phyloP scores from a whole-genome alignment of 2,329 filamentous ascomycete species.

The Scytalidium lignicola region DNA sequence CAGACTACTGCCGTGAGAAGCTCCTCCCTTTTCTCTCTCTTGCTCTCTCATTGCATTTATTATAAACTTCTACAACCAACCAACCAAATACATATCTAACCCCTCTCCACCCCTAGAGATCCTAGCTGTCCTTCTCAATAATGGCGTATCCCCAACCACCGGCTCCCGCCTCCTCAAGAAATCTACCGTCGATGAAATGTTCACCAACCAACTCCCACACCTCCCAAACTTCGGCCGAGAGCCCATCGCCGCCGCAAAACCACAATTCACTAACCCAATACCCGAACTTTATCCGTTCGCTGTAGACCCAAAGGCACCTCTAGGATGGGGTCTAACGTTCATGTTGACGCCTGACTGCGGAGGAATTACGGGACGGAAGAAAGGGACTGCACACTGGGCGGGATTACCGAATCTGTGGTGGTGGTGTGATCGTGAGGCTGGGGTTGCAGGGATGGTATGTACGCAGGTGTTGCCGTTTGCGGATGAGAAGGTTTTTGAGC shows the following conservation, averaged over 20 bases:
- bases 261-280: slow-evolving; percentile 40
- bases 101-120: slow-evolving; percentile 38
- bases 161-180: slow-evolving; percentile 47
- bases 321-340: slow-evolving; percentile 61
- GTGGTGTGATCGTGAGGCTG: slow-evolving; percentile 58
- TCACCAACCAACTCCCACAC: slow-evolving; percentile 54
- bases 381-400: slow-evolving; percentile 49
- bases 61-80: too few relatives aligned
- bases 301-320: slow-evolving; percentile 46
- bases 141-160: slow-evolving; percentile 55
- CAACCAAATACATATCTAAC: neutral
- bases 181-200: slow-evolving; percentile 59
- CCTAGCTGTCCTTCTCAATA: slow-evolving; percentile 57
- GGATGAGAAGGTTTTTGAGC: slow-evolving; percentile 11
- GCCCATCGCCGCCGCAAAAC: slow-evolving; percentile 40
- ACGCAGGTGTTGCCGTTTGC: slow-evolving; percentile 47
- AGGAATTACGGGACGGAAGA: slow-evolving; percentile 46
- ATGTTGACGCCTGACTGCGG: slow-evolving; percentile 40
- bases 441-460: slow-evolving; percentile 47
- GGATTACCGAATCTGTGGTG: slow-evolving; percentile 57
- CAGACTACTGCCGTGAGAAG: slow-evolving; percentile 53
- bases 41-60: too few relatives aligned
- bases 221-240: slow-evolving; percentile 48
- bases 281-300: slow-evolving; percentile 45
- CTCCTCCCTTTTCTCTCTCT: neutral